Evolutionary conservation across 176 grass and related monocot species (phyloP), one percentile per base, ranked within the genome.

Genomic region (Pontederia paniculata): DNA sequence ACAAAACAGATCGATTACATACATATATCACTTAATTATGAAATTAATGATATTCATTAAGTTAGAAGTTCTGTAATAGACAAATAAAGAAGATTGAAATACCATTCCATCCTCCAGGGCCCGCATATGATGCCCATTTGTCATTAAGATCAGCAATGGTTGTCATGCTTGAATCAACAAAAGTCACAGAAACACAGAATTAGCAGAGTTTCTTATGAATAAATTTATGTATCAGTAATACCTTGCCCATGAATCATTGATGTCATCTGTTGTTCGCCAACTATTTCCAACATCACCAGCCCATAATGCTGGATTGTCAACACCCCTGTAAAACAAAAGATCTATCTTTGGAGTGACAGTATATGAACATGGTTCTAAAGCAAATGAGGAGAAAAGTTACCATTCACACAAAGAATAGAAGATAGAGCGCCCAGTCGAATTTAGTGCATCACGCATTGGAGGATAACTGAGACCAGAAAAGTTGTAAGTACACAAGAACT

Each of bases 51-150:
- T 10, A 48, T 13, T 2, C 44, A 49, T 48, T 2, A 54, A 43
- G 37, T 10, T 42, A 21, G 5, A 28, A 17, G 42, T 21, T 23
- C 12, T 9, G 20, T 48, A 8, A 63, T 14, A 62, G 4, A 19
- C 9, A 17, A 60, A 20, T 17, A 18, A 62, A 20, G 17, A 48
- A n/a, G 17, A 54, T n/a, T 42, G 48, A 64, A 47, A 59, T 96
- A 96, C 91, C 91, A 74, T 96, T 96, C 91, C 91, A 96, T 70
- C 91, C 91, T 78, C 91, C 91, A 45, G 86, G 91, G 22, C 91
- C 86, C 21, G 91, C 91, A 79, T 87, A 96, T 58, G 91, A 96
- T 23, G 91, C 91, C 91, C 91, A 96, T 71, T 87, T 89, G 71
- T 89, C 78, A 74, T 96, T 96, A 71, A 78, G 62, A 67, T 96